Evolutionary conservation across 2,329 filamentous ascomycete species (phyloP).

Genomic region (Cryphonectria carpinicola): DNA sequence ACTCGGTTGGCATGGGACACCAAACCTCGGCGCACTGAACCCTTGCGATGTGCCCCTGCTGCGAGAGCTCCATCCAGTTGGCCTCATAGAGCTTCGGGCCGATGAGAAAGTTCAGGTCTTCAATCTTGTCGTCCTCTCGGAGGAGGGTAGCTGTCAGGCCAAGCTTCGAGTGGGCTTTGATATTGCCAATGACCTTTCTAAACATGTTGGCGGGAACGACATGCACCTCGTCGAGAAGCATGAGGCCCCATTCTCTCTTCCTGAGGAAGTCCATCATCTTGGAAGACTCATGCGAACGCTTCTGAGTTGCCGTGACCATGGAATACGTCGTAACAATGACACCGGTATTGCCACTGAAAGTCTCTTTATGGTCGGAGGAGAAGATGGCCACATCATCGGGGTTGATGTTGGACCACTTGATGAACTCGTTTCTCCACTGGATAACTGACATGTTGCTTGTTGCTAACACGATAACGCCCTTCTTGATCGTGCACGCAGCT

Average conservation of each 20-base stretch:
- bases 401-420: conserved; percentile 97
- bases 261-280: conserved; percentile 98
- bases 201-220: conserved; percentile 98
- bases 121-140: conserved; percentile 97
- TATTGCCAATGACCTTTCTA: conserved; percentile 86
- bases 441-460: conserved; percentile 98
- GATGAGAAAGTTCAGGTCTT: conserved; percentile 95
- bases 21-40: conserved; percentile 99
- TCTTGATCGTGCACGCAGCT: conserved; percentile 96
- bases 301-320: conserved; percentile 93
- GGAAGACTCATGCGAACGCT: conserved; percentile 87
- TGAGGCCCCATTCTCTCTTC: conserved; percentile 90
- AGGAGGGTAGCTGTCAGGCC: conserved; percentile 92
- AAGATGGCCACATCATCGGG: conserved; percentile 94
- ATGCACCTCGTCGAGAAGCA: conserved; percentile 97
- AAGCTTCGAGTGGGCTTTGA: conserved; percentile 94
- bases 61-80: conserved; percentile 98
- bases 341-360: conserved; percentile 85
- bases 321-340: conserved; percentile 98
- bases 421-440: conserved; percentile 94
- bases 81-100: conserved; percentile 97
- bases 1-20: conserved; percentile 99
- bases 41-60: conserved; percentile 94
- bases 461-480: conserved; percentile 91
- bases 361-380: conserved; percentile 86